Conservation (phyloP, 176 grass and related monocot genomes). For the Tillandsia fasciculata region DNA sequence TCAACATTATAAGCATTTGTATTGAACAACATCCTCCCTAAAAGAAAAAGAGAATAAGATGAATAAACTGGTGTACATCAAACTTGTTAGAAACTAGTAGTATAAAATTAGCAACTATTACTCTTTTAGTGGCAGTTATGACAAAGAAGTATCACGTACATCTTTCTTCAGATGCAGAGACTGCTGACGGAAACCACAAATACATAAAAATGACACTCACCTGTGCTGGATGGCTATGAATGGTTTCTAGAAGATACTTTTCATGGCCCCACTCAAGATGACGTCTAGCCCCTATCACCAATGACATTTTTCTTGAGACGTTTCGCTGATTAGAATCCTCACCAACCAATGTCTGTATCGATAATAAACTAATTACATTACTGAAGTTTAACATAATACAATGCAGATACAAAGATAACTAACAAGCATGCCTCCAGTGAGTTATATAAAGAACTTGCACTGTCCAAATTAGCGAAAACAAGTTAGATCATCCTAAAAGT, state of each 20-base stretch:
- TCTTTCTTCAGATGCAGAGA: neutral
- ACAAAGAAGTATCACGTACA: neutral
- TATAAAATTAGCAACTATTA: neutral
- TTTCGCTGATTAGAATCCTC: conserved; percentile 47
- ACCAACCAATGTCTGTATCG: conserved; percentile 75
- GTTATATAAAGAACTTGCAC: neutral
- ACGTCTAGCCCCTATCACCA: conserved; percentile 70
- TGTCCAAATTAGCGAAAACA: neutral
- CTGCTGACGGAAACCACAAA: neutral
- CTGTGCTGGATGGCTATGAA: conserved; percentile 62
- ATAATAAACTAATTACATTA: neutral
- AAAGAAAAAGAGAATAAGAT: too few relatives aligned
- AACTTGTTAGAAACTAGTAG: neutral
- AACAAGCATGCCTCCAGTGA: neutral
- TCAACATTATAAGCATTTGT: too few relatives aligned
- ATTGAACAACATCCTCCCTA: too few relatives aligned
- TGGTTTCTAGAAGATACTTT: conserved; percentile 90
- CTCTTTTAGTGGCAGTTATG: neutral
- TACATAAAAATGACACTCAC: conserved; percentile 33
- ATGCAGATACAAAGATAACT: conserved; percentile 4
- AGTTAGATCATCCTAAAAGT: neutral
- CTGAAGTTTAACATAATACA: neutral
- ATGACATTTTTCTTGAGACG: conserved; percentile 66
- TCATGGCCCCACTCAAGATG: conserved; percentile 99
- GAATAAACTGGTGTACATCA: too few relatives aligned